Evolutionary conservation across 306 rosid genomes (phyloP).

Genomic region (Notholithocarpus densiflorus): DNA sequence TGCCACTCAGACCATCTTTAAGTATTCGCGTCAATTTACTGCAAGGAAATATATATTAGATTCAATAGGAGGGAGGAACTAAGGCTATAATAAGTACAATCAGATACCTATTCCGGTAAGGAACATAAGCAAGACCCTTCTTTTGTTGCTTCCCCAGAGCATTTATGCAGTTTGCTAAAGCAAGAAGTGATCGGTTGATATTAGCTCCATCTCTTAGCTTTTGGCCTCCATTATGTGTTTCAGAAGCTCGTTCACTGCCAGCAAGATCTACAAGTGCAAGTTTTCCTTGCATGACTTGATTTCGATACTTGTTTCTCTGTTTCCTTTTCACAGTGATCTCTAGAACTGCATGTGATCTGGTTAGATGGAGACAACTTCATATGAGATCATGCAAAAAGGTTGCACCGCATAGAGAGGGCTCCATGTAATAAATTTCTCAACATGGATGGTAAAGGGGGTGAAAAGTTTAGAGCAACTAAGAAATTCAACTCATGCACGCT

Average conservation of each 20-base stretch:
- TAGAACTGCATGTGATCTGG: constrained; percentile 65
- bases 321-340: constrained; percentile 60
- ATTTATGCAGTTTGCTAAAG: constrained; percentile 65
- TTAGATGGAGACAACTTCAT: not conserved
- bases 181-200: constrained; percentile 69
- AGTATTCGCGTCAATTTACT: constrained; percentile 68
- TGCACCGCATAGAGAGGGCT: not conserved
- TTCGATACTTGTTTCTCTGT: constrained; percentile 49
- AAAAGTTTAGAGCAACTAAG: constrained; percentile 1
- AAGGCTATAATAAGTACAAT: constrained; percentile 4
- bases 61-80: constrained; percentile 7
- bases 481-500: not conserved
- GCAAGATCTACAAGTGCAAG: constrained; percentile 72
- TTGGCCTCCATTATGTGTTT: constrained; percentile 55
- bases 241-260: constrained; percentile 63
- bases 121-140: constrained; percentile 69
- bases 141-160: constrained; percentile 62
- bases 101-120: constrained; percentile 58
- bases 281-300: constrained; percentile 59
- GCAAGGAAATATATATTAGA: constrained; percentile 27
- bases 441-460: not conserved
- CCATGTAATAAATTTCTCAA: not conserved
- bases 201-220: constrained; percentile 67
- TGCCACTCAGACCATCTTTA: constrained; percentile 65
- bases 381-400: constrained; percentile 2